Evolutionary conservation across 2,329 filamentous ascomycete species (phyloP), one percentile per base, ranked within the genome.

Genomic region (Passalora sequoiae): DNA sequence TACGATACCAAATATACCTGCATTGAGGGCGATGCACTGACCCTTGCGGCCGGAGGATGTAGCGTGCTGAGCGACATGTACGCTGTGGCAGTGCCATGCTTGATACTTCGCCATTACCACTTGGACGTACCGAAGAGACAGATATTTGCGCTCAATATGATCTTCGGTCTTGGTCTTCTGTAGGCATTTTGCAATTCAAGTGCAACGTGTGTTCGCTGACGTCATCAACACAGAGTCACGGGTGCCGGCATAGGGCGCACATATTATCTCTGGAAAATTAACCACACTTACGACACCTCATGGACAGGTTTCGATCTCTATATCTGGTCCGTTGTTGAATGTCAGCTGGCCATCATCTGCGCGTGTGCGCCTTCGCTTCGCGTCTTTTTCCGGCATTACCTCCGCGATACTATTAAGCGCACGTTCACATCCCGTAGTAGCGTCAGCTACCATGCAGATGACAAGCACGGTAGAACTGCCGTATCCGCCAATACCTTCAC

Each of bases 291-390:
- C 39, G 58, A 61, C 36, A 50, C 48, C 3, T 50, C 41, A 12
- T 60, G 57, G 58, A 43, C 38, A 0, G 56, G 56, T 20, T 60
- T 57, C 39, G 37, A 53, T 21, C 49, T 59, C 31, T 57, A 56
- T 49, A 48, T 53, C 29, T 61, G 56, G 56, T 53, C 52, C 4
- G 25, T 57, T 9, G 42, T 60, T 21, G 59, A 63, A 42, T 50
- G 49, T 13, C 58, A 61, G 16, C 47, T 61, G 1, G 59, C 53
- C 19, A 56, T 63, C 27, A 60, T 63, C 41, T 61, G 58, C 39
- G 56, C 60, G 2, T 60, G 58, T 36, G 53, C 57, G 6, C 60
- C 60, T 1, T 53, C 52, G 1, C 38, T 60, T 4, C 56, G 60
- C 8, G 58, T 53, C 4, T 56, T 63, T 45, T 55, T 61, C 43